Base-by-base conservation (phyloP, 352 stramenopile species). In the Globisporangium ultimum region DNA sequence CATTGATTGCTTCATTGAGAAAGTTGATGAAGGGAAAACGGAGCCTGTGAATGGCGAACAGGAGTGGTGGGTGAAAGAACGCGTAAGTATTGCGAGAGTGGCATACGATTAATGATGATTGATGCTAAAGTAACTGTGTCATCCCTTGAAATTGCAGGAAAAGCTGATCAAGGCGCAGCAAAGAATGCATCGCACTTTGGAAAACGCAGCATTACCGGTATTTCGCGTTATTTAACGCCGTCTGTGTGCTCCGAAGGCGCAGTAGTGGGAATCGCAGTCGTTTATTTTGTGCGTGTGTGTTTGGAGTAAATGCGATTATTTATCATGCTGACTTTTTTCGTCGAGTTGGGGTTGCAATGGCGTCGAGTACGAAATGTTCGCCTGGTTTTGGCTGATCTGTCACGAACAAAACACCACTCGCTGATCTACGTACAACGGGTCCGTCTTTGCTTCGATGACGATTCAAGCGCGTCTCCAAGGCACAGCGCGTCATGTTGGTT, bases 401-500 rank as follows among this genome's bases (percentile, higher is more conserved):
- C 21, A 79, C 71, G 14, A 71, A 86, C 49, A 92, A 63, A 18
- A 86, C 69, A 2, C 78, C 76, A 60, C 58, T 82, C 13, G 63
- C 43, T 3, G 82, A 92, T 0, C 82, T 69, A 15, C 68, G 68
- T 20, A 90, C 78, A 4, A 78, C 57, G 0, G 80, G 78, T 47
- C 82, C 76, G 45, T 87, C 70, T 17, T 61, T 64, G 53, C 74
- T 87, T 8, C 62, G 64, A 53, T 91, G 79, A 10, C 78, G 79
- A 51, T 91, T 91, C 34, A 89, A 38, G 15, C 82, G 72, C 15
- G 63, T 63, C 52, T 85, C 66, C 62, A 85, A 70, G 28, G 87
- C 66, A 40, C 54, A 70, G 14, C 78, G 74, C 17, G 72, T 74
- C 63, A 88, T 75, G 43, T 89, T 66, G 2, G 76, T 88, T 24